Evolutionary conservation across 768 basidiomycete species (phyloP), one percentile per base, ranked within the genome.

Genomic region (Phlebiopsis flavidoalba): DNA sequence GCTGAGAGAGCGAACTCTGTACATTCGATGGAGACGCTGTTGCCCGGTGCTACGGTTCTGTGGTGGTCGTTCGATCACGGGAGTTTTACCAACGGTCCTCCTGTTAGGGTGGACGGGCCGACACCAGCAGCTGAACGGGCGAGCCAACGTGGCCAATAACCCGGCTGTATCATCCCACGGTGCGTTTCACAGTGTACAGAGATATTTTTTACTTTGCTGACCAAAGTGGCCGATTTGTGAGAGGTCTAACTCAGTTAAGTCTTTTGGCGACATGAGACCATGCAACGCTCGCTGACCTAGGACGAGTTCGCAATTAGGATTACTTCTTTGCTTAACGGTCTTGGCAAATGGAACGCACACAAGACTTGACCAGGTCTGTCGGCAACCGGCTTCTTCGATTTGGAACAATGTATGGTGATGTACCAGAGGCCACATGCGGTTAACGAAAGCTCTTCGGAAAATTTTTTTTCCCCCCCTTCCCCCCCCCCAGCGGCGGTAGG

Each of bases 31-130:
- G 84, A 21, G 77, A 82, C 56, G 81, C 79, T n/a, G 73, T 86
- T 51, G 81, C n/a, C n/a, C 80, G 14, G 58, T 85, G 1, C n/a
- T 84, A 80, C 59, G 82, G 83, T n/a, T n/a, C n/a, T n/a, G n/a
- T 40, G 79, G 82, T 2, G 74, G 33, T 77, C 80, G 8, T 79
- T 81, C n/a, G 76, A 79, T 58, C 82, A 80, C 64, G 77, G n/a
- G 80, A 17, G 70, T 80, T 61, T 74, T 82, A n/a, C n/a, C n/a
- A 55, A 71, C 73, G n/a, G 68, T 84, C 26, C n/a, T 70, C 73
- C 1, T n/a, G n/a, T n/a, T n/a, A n/a, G n/a, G n/a, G 51, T 83
- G 26, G 83, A 86, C 64, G 80, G 78, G 5, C 52, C 71, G 47
- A 65, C 63, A 0, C n/a, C 68, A 64, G 46, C 59, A 64, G n/a